Evolutionary conservation across 2,329 filamentous ascomycete species (phyloP).

Genomic region (Neospermospora avenae): DNA sequence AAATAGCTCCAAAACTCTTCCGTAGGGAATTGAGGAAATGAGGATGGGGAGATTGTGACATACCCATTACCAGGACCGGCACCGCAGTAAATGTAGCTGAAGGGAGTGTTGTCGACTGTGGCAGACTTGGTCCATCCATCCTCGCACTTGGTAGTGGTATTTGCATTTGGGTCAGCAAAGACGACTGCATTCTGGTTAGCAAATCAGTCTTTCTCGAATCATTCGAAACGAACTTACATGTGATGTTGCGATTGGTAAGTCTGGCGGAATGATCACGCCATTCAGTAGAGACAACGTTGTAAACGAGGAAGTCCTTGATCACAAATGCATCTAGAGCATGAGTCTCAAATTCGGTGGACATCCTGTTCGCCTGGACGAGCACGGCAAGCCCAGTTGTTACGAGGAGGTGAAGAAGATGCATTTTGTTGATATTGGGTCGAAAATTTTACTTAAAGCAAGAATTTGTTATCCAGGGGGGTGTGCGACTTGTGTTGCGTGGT

Average conservation of each 20-base stretch:
- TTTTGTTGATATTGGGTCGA: conserved; percentile 3
- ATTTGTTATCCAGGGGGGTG: not conserved
- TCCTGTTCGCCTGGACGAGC: not conserved
- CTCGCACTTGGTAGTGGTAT: conserved; percentile 29
- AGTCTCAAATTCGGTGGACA: conserved; percentile 1
- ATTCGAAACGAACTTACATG: conserved; percentile 8
- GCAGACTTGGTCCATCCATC: conserved; percentile 21
- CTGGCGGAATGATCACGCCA: not conserved
- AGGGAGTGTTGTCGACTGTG: conserved; percentile 16
- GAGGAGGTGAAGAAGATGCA: conserved; percentile 18
- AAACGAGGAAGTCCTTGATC: conserved; percentile 18
- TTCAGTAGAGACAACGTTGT: conserved; percentile 12
- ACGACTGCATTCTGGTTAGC: conserved; percentile 18
- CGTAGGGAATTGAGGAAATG: not conserved
- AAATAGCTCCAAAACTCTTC: too few relatives aligned
- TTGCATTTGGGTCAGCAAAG: conserved; percentile 32
- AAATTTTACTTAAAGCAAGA: not conserved
- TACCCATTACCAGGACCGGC: not conserved
- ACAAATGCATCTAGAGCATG: not conserved
- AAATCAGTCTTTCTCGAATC: not conserved
- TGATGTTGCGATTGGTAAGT: conserved; percentile 14
- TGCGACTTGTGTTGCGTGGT: not conserved
- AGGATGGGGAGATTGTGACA: not conserved
- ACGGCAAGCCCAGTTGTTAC: conserved; percentile 13
- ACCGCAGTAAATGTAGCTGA: conserved; percentile 14